Conservation (phyloP, 2,329 filamentous ascomycete genomes). For the Penicillium janthinellum region DNA sequence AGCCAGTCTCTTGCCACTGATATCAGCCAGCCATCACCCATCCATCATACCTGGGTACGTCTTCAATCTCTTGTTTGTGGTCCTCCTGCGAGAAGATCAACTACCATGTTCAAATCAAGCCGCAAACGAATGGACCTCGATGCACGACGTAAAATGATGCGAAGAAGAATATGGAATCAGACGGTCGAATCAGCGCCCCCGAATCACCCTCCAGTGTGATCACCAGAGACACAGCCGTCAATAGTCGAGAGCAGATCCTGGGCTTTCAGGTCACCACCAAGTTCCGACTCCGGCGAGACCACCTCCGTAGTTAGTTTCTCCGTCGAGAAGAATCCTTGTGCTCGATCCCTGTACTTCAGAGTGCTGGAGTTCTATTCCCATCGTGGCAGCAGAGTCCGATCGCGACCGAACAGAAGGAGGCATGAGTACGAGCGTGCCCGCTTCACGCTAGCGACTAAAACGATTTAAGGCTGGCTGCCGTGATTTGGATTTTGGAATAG, state of each 20-base stretch:
- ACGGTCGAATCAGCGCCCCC: background rate
- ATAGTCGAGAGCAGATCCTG: slow-evolving; percentile 7
- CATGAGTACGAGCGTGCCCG: background rate
- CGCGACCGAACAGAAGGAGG: background rate
- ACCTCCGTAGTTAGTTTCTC: background rate
- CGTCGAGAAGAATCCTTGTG: background rate
- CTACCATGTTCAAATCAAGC: background rate
- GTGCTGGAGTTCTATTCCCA: background rate
- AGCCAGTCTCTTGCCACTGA: background rate
- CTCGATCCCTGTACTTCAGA: background rate
- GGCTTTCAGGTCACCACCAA: slow-evolving; percentile 3
- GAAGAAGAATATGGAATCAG: background rate
- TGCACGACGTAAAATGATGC: background rate
- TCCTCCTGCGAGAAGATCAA: background rate
- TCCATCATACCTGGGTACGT: no score
- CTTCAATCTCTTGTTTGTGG: background rate
- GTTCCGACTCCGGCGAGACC: background rate
- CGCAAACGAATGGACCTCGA: background rate
- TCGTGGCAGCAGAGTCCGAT: background rate
- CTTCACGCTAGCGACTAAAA: background rate
- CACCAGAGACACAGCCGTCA: slow-evolving; percentile 12
- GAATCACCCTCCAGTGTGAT: slow-evolving; percentile 2
- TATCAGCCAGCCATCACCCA: background rate
- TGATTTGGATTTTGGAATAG: slow-evolving; percentile 7
- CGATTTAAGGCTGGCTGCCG: background rate